Percentiles rank a stretch among this genome's conserved stretches.
Conservation (phyloP, 768 basidiomycete genomes). For the Multifurca ochricompacta region DNA sequence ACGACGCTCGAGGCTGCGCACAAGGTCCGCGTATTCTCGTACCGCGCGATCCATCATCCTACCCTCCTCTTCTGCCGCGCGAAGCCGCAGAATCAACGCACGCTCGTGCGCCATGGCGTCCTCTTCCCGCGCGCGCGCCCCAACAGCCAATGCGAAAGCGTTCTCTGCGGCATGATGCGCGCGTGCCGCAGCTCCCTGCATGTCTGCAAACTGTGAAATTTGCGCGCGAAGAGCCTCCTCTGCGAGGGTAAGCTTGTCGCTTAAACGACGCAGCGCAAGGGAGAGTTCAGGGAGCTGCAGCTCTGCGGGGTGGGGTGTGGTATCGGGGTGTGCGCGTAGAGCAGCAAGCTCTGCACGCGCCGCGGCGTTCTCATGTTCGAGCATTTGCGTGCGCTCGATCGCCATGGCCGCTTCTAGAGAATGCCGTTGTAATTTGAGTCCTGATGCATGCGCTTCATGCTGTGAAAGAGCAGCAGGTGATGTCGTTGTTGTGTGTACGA, state of each 20-base stretch:
- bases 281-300: constrained; percentile 48
- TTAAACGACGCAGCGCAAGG: constrained; percentile 57
- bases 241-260: constrained; percentile 56
- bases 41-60: constrained; percentile 59
- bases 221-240: constrained; percentile 47
- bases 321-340: constrained; percentile 48
- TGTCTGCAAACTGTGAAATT: constrained; percentile 39
- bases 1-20: constrained; percentile 52
- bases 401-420: constrained; percentile 46
- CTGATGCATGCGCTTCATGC: constrained; percentile 64
- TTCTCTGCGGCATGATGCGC: constrained; percentile 38
- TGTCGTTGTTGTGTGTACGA: background rate
- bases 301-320: constrained; percentile 32
- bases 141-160: constrained; percentile 49
- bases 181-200: constrained; percentile 37
- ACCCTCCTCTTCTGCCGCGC: constrained; percentile 47
- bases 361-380: constrained; percentile 53
- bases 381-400: constrained; percentile 37
- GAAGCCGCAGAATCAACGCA: constrained; percentile 39
- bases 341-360: constrained; percentile 47
- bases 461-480: constrained; percentile 24
- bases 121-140: constrained; percentile 48
- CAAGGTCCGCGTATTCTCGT: constrained; percentile 68
- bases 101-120: constrained; percentile 41
- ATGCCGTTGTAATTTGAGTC: constrained; percentile 58